Conservation (phyloP, 2,329 filamentous ascomycete species). For the Xylogone sp. region DNA sequence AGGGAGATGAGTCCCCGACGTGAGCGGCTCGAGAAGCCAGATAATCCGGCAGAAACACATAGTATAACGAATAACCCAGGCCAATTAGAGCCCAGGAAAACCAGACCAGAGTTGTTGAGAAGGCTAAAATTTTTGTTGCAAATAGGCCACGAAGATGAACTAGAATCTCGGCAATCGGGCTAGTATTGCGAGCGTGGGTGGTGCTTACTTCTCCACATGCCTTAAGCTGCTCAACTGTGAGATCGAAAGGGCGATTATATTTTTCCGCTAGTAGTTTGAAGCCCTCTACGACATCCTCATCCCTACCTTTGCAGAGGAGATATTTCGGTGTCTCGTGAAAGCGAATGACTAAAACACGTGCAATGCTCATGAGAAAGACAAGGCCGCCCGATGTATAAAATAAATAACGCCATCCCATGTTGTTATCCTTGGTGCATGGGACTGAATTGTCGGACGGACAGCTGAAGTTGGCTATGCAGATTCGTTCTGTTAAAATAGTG, state of each 20-base stretch:
- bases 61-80: conserved; percentile 71
- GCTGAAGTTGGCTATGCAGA: conserved; percentile 34
- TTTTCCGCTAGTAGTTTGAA: conserved; percentile 46
- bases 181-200: conserved; percentile 25
- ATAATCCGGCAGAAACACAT: conserved; percentile 68
- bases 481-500: background rate
- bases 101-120: conserved; percentile 64
- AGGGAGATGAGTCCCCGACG: conserved; percentile 48
- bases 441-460: conserved; percentile 36
- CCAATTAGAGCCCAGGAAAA: conserved; percentile 68
- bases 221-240: conserved; percentile 45
- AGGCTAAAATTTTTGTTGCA: conserved; percentile 51
- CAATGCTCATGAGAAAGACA: conserved; percentile 48
- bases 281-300: conserved; percentile 45
- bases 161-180: conserved; percentile 30
- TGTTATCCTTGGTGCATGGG: conserved; percentile 45
- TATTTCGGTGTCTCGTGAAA: conserved; percentile 55
- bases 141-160: conserved; percentile 65
- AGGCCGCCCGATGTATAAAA: conserved; percentile 49
- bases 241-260: conserved; percentile 47
- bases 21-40: conserved; percentile 55
- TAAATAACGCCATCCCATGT: conserved; percentile 55
- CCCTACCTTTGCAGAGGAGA: conserved; percentile 47
- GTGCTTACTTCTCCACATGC: conserved; percentile 36
- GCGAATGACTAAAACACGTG: conserved; percentile 49